Evolutionary conservation across 108 stramenopile genomes (phyloP).

Genomic region (Cyclotella cryptica): DNA sequence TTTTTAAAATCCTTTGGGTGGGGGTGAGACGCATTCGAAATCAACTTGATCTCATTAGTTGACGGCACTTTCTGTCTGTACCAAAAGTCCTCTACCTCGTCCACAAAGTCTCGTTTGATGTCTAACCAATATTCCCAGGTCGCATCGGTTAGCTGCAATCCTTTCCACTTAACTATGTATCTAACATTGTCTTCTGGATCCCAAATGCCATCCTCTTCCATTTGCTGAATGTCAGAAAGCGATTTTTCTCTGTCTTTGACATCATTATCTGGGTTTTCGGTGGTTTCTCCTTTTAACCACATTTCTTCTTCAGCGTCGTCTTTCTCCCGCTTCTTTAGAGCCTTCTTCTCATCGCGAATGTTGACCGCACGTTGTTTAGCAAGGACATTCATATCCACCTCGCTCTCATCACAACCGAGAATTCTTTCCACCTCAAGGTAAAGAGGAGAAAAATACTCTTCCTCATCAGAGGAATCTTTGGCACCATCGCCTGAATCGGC

Average conservation of each 20-base stretch:
- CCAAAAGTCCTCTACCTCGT: conserved; percentile 88
- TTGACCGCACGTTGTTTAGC: conserved; percentile 82
- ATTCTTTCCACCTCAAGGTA: conserved; percentile 81
- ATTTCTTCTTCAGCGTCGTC: conserved; percentile 63
- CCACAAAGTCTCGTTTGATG: conserved; percentile 85
- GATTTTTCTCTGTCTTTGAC: neutral
- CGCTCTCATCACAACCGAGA: conserved; percentile 82
- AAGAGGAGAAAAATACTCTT: conserved; percentile 73
- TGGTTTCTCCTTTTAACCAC: conserved; percentile 45
- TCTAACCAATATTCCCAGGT: conserved; percentile 92
- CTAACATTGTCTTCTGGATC: conserved; percentile 91
- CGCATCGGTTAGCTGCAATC: conserved; percentile 78
- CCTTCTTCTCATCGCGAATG: conserved; percentile 50
- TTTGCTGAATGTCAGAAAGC: conserved; percentile 14
- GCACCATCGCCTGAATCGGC: conserved; percentile 9
- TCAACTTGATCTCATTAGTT: conserved; percentile 45
- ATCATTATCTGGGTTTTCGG: neutral
- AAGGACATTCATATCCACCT: conserved; percentile 80
- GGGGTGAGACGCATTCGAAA: conserved; percentile 61
- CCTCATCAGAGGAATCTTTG: conserved; percentile 56
- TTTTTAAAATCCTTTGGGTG: conserved; percentile 83
- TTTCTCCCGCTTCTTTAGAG: conserved; percentile 55
- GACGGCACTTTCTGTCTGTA: conserved; percentile 74
- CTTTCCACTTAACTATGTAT: conserved; percentile 89
- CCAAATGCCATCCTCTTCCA: conserved; percentile 62